A percentile compares a stretch with the other conserved stretches of the same genome.
These are phyloP conservation scores for Phyllosticta capitalensis DNA, from an alignment of 2,329 filamentous ascomycete species.

Conservation along the genomic window DNA sequence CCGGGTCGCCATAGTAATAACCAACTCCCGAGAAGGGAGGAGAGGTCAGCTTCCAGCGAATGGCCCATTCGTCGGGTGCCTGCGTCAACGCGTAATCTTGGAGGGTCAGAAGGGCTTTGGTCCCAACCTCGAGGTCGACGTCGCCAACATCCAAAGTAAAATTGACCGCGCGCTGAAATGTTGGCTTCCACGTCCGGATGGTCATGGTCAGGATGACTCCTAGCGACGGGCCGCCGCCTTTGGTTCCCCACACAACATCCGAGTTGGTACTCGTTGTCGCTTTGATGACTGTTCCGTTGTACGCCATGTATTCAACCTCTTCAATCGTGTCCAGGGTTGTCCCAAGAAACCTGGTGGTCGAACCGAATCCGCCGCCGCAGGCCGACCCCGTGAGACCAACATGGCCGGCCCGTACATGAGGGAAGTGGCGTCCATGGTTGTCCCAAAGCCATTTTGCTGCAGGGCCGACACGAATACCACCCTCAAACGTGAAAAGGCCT, in stretches of 20 bases:
- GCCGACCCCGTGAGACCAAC: slow-evolving; percentile 15
- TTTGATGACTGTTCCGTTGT: slow-evolving; percentile 5
- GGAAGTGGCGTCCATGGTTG: slow-evolving; percentile 16
- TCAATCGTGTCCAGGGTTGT: slow-evolving; percentile 15
- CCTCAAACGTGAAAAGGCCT: slow-evolving; percentile 14
- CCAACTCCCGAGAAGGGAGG: slow-evolving; percentile 13
- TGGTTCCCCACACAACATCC: slow-evolving; percentile 8
- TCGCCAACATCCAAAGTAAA: slow-evolving; percentile 14
- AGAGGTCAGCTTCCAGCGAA: slow-evolving; percentile 15
- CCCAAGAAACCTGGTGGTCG: slow-evolving; percentile 15
- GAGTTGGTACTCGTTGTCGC: neutral
- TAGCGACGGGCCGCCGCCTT: slow-evolving; percentile 16
- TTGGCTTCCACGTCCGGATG: slow-evolving; percentile 14
- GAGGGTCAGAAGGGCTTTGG: slow-evolving; percentile 12
- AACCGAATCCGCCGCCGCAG: slow-evolving; percentile 15
- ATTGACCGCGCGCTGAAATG: slow-evolving; percentile 12
- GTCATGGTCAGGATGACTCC: slow-evolving; percentile 15
- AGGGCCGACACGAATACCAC: slow-evolving; percentile 14
- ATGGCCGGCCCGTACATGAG: slow-evolving; percentile 15
- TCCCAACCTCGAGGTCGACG: slow-evolving; percentile 13
- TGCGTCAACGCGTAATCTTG: slow-evolving; percentile 15
- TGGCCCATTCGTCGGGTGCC: slow-evolving; percentile 15
- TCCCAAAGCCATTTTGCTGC: slow-evolving; percentile 15
- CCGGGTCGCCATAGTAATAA: slow-evolving; percentile 15
- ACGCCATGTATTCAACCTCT: slow-evolving; percentile 12